These are phyloP conservation scores for Astrocystis sublimbata DNA, from an alignment of 495 filamentous ascomycete genomes.

Conservation along the genomic window DNA sequence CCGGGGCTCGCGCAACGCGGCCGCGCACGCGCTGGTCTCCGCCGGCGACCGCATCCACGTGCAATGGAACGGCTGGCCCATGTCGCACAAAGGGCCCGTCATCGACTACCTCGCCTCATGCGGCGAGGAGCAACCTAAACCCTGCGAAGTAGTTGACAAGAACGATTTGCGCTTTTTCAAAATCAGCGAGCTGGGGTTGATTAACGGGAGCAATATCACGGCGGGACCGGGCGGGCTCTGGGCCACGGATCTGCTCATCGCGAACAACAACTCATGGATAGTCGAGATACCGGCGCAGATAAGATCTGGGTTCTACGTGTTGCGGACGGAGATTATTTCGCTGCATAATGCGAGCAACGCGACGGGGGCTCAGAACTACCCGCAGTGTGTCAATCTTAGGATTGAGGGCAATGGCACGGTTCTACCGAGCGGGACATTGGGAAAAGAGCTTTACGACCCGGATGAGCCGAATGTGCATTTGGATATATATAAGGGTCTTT, in stretches of 20 bases:
- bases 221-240: slow-evolving; percentile 31
- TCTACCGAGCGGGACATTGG: slow-evolving; percentile 40
- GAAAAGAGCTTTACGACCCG: slow-evolving; percentile 34
- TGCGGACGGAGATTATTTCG: slow-evolving; percentile 74
- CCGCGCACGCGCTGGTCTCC: slow-evolving; percentile 52
- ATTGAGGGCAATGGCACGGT: slow-evolving; percentile 25
- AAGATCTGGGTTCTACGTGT: slow-evolving; percentile 65
- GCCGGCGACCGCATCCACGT: slow-evolving; percentile 58
- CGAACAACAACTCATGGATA: slow-evolving; percentile 65
- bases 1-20: slow-evolving; percentile 53
- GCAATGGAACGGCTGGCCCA: slow-evolving; percentile 69
- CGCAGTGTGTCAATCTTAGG: slow-evolving; percentile 67
- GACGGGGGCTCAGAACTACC: slow-evolving; percentile 73
- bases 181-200: slow-evolving; percentile 59
- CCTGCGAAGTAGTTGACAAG: slow-evolving; percentile 67
- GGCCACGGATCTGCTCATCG: slow-evolving; percentile 69
- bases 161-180: slow-evolving; percentile 69
- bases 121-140: slow-evolving; percentile 47
- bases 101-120: slow-evolving; percentile 72
- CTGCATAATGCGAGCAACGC: slow-evolving; percentile 61
- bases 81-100: slow-evolving; percentile 53
- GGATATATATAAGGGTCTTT: slow-evolving; percentile 44
- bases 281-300: slow-evolving; percentile 64
- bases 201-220: slow-evolving; percentile 39
- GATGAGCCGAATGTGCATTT: slow-evolving; percentile 40